These are phyloP conservation scores for Blastobotrys terrestris DNA, from an alignment of 805 yeast species.

Conservation along the genomic window DNA sequence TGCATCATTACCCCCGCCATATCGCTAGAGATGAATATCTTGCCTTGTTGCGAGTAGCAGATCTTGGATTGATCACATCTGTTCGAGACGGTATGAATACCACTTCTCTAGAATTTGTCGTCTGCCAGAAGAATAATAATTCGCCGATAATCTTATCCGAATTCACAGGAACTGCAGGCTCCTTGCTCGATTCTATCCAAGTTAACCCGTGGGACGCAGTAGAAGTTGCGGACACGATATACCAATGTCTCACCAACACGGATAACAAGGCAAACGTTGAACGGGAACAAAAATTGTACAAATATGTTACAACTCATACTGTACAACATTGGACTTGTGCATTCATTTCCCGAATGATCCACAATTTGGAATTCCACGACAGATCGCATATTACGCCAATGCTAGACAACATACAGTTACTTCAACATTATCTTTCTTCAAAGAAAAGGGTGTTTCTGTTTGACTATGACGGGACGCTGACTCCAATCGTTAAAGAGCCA, in stretches of 20 bases:
- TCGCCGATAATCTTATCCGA: slow-evolving; percentile 85
- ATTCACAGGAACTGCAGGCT: slow-evolving; percentile 79
- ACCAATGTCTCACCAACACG: slow-evolving; percentile 48
- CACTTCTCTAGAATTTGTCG: slow-evolving; percentile 85
- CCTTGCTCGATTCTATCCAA: slow-evolving; percentile 43
- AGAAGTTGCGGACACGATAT: slow-evolving; percentile 80
- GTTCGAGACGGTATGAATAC: slow-evolving; percentile 96
- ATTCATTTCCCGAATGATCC: slow-evolving; percentile 43
- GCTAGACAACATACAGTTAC: slow-evolving; percentile 62
- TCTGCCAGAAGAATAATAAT: slow-evolving; percentile 55
- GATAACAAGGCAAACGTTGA: slow-evolving; percentile 34
- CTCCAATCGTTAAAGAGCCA: slow-evolving; percentile 95
- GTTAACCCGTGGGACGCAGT: slow-evolving; percentile 98
- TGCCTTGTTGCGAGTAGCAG: slow-evolving; percentile 84
- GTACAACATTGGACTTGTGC: slow-evolving; percentile 74
- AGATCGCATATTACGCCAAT: slow-evolving; percentile 69
- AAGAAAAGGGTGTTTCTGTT: slow-evolving; percentile 72
- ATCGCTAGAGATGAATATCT: slow-evolving; percentile 82
- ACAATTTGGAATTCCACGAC: slow-evolving; percentile 32
- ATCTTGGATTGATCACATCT: slow-evolving; percentile 80
- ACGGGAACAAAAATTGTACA: slow-evolving; percentile 41
- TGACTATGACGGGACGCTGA: slow-evolving; percentile 96
- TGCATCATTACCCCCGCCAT: slow-evolving; percentile 87
- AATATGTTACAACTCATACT: slow-evolving; percentile 61
- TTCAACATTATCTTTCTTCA: slow-evolving; percentile 54